Conservation (phyloP, 805 yeast species). For the Metschnikowia picachoensis region DNA sequence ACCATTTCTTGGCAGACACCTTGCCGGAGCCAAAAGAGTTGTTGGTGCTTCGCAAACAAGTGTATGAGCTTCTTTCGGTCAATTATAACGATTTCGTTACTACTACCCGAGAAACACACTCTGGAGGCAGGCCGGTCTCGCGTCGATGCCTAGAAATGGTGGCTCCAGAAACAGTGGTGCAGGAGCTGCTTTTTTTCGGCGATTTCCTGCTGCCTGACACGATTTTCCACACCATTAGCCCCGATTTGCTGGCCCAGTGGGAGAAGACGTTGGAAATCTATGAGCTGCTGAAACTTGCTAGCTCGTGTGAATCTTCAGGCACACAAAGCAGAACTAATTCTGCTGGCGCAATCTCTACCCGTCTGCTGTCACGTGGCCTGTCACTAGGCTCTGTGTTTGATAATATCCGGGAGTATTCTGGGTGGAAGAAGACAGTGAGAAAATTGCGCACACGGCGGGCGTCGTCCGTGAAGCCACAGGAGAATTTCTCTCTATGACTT, state of each 20-base stretch:
- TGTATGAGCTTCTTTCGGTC: slow-evolving; percentile 30
- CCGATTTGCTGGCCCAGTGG: slow-evolving; percentile 16
- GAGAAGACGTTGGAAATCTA: slow-evolving; percentile 11
- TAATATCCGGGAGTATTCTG: slow-evolving; percentile 25
- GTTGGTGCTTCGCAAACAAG: slow-evolving; percentile 15
- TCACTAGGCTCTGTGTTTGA: slow-evolving; percentile 32
- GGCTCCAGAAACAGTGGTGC: slow-evolving; percentile 18
- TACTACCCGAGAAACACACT: slow-evolving; percentile 14
- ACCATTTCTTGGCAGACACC: slow-evolving; percentile 17
- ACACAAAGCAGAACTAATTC: slow-evolving; percentile 13
- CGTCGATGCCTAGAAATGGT: slow-evolving; percentile 22
- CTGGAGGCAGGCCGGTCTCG: slow-evolving; percentile 1
- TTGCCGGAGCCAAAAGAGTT: slow-evolving; percentile 20
- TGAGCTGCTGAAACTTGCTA: slow-evolving; percentile 9
- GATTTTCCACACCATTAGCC: slow-evolving; percentile 2
- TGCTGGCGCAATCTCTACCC: slow-evolving; percentile 13
- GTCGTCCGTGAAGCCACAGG: slow-evolving; percentile 11
- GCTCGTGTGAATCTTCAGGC: slow-evolving; percentile 7
- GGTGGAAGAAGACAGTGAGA: slow-evolving; percentile 27
- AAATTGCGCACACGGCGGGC: slow-evolving; percentile 32
- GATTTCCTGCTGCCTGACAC: slow-evolving; percentile 5
- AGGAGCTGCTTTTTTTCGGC: not conserved
- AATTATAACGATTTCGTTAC: slow-evolving; percentile 32
- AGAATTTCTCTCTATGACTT: slow-evolving; percentile 1
- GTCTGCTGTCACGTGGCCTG: slow-evolving; percentile 25